Evolutionary conservation across 805 yeast genomes (phyloP).

Genomic region (Vanderwaltozyma yarrowii): DNA sequence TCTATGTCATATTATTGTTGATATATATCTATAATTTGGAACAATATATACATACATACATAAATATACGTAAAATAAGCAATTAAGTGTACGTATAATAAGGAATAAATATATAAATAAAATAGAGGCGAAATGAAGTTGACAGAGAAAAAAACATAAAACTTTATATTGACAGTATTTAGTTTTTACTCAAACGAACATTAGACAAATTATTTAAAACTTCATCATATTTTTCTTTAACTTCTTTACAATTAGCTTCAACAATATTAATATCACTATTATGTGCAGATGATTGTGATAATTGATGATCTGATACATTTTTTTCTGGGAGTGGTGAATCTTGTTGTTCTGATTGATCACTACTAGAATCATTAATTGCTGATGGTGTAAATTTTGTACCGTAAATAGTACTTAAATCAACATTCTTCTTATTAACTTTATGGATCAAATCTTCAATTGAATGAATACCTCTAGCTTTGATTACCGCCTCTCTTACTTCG

Average conservation of each 20-base stretch:
- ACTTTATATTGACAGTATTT: neutral
- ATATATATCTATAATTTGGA: too few relatives aligned
- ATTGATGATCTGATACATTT: too few relatives aligned
- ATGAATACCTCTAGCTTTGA: slow-evolving; percentile 66
- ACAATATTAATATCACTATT: neutral
- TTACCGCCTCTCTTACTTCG: slow-evolving; percentile 43
- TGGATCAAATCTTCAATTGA: slow-evolving; percentile 57
- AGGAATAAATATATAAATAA: too few relatives aligned
- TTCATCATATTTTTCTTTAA: slow-evolving; percentile 66
- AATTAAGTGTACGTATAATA: too few relatives aligned
- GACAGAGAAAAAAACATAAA: too few relatives aligned
- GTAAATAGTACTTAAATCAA: slow-evolving; percentile 43
- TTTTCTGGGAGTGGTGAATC: too few relatives aligned
- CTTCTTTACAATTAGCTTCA: slow-evolving; percentile 27
- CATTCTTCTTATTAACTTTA: slow-evolving; percentile 47
- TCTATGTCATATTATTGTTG: too few relatives aligned
- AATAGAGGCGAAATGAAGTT: too few relatives aligned
- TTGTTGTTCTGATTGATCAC: too few relatives aligned
- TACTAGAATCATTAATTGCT: slow-evolving; percentile 5
- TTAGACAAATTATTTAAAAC: slow-evolving; percentile 55
- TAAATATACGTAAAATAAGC: too few relatives aligned
- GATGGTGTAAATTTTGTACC: slow-evolving; percentile 5
- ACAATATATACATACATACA: too few relatives aligned
- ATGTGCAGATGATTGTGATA: too few relatives aligned
- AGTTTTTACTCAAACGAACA: slow-evolving; percentile 43